Conservation (phyloP, 768 basidiomycete species). For the Neoboletus brunneissimus region DNA sequence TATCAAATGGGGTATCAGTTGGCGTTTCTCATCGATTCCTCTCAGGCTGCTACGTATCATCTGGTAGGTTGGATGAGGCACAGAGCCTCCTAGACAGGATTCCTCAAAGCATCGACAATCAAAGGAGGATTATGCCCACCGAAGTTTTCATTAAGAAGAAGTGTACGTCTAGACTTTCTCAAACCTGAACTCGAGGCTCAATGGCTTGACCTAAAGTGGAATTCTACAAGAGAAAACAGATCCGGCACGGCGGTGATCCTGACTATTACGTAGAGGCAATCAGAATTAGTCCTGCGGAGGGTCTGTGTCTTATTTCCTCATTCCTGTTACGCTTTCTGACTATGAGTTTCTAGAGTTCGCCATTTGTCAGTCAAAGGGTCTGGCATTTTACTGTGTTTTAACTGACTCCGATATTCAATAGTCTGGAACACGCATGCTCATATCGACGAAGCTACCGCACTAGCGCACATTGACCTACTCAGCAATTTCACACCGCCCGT, state of each 20-base stretch:
- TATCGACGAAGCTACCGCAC: conserved; percentile 49
- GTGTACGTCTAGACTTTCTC: conserved; percentile 39
- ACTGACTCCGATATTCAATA: conserved; percentile 26
- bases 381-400: background rate
- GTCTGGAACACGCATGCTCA: conserved; percentile 82
- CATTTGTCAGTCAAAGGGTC: conserved; percentile 51
- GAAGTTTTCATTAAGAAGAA: conserved; percentile 79
- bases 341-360: conserved; percentile 50
- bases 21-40: background rate
- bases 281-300: conserved; percentile 68
- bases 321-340: conserved; percentile 5
- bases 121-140: conserved; percentile 68
- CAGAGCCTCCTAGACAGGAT: conserved; percentile 60
- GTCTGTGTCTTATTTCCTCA: conserved; percentile 33
- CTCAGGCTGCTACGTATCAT: conserved; percentile 59
- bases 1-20: background rate
- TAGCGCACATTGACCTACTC: conserved; percentile 58
- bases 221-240: conserved; percentile 72
- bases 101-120: conserved; percentile 56
- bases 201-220: conserved; percentile 44
- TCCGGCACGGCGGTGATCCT: conserved; percentile 50
- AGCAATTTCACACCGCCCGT: conserved; percentile 47
- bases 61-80: conserved; percentile 55
- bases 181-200: background rate
- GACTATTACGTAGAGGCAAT: conserved; percentile 51